These are phyloP conservation scores for Trebouxia sp. DNA, from an alignment of 139 green algal genomes.

Conservation along the genomic window DNA sequence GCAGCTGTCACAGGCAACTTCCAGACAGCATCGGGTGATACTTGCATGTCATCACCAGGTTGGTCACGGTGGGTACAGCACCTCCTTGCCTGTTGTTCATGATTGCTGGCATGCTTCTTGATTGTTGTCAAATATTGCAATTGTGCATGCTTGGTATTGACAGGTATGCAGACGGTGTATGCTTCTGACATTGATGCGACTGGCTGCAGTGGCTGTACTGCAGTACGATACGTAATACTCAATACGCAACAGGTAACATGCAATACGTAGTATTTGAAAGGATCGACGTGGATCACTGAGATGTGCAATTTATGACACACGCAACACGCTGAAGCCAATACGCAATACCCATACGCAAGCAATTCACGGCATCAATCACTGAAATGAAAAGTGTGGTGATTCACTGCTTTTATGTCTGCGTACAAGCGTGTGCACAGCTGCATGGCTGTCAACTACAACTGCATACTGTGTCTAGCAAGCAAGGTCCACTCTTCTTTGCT, in stretches of 20 bases:
- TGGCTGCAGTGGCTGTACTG: background rate
- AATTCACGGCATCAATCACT: no score
- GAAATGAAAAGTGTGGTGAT: no score
- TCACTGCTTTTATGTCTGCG: no score
- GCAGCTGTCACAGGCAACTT: constrained; percentile 41
- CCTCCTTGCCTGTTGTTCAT: background rate
- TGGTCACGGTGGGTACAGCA: constrained; percentile 24
- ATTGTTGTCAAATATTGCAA: background rate
- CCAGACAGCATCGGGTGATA: constrained; percentile 47
- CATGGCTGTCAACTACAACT: background rate
- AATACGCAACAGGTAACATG: no score
- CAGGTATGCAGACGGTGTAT: background rate
- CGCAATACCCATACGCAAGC: no score
- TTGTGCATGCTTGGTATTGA: background rate
- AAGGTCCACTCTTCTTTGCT: no score
- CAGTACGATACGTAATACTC: background rate
- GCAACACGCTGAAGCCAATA: no score
- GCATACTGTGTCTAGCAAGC: background rate
- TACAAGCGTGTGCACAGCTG: no score
- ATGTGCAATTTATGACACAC: no score
- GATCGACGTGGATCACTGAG: no score
- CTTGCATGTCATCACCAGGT: constrained; percentile 59
- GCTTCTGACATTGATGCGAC: background rate
- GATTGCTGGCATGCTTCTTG: background rate
- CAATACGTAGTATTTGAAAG: no score